Evolutionary conservation across 345 rosid species (phyloP), one percentile per base, ranked within the genome.

Genomic region (Salix udensis): DNA sequence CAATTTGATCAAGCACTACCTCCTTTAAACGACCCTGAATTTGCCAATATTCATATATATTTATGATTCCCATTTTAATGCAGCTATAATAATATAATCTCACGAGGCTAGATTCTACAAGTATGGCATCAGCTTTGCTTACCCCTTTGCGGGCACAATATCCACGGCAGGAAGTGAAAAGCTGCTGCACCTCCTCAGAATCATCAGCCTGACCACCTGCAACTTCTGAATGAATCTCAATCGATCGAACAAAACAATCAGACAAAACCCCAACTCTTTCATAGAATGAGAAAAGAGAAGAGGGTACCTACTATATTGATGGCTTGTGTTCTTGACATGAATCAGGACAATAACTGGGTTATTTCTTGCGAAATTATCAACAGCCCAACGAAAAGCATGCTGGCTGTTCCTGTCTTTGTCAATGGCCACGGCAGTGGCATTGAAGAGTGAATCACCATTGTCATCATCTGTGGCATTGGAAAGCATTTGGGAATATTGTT

Each of bases 61-160:
- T 34, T 34, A 53, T 21, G n/a, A 53, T 19, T 53, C 23, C 13
- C 61, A 53, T 53, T 53, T 21, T 8, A 53, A 55, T n/a, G 62
- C 23, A n/a, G 62, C 23, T 55, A n/a, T 55, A 23, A 8, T 9
- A 21, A n/a, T 23, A 21, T n/a, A 55, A n/a, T 13, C 62, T 21
- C n/a, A n/a, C 11, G n/a, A 55, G 24, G 62, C 28, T 4, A 23
- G 61, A 53, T 53, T 53, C 12, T 21, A 53, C 23, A 53, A 21
- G 61, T 2, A 21, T 21, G 26, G 39, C 44, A 44, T 37, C 70
- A 74, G 10, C 12, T 55, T 39, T 62, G 68, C 55, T 24, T 85
- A 94, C 98, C 92, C 90, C 90, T 90, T 91, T 92, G 4, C 98
- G 92, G 12, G 96, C 91, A 55, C 95, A 88, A 77, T 88, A 95